Evolutionary conservation across 1,284 basidiomycete genomes (phyloP).

Genomic region (Ustilago xerochloae): DNA sequence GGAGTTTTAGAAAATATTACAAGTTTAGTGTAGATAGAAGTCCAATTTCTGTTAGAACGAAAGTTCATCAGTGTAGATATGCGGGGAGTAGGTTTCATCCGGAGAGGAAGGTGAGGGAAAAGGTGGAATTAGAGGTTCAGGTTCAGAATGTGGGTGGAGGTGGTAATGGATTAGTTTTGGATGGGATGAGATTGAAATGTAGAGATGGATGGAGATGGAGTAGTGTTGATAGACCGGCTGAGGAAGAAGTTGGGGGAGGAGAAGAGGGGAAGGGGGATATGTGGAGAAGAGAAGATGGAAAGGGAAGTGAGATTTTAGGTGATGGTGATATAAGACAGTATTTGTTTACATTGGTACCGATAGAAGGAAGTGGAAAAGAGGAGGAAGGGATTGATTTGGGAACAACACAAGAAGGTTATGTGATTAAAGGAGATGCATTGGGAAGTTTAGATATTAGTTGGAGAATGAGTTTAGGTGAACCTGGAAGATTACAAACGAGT

Average conservation of each 20-base stretch:
- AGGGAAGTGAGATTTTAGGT: constrained; percentile 27
- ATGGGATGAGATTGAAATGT: constrained; percentile 45
- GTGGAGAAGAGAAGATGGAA: constrained; percentile 15
- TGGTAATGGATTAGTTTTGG: constrained; percentile 42
- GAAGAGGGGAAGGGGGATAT: constrained; percentile 15
- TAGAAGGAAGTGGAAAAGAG: neutral
- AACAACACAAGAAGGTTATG: constrained; percentile 3
- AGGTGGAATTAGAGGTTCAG: constrained; percentile 65
- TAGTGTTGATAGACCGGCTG: constrained; percentile 44
- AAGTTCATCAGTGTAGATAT: constrained; percentile 56
- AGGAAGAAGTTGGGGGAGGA: too few relatives aligned
- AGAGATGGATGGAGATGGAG: constrained; percentile 32
- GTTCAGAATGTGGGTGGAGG: constrained; percentile 57
- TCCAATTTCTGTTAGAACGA: constrained; percentile 64
- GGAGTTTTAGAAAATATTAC: constrained; percentile 64
- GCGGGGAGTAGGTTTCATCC: constrained; percentile 32
- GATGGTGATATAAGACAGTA: constrained; percentile 63
- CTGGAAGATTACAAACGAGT: constrained; percentile 50
- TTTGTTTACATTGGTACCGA: constrained; percentile 50
- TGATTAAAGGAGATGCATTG: constrained; percentile 31
- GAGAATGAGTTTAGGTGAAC: constrained; percentile 59
- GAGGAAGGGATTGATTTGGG: constrained; percentile 16
- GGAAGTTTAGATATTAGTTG: constrained; percentile 64
- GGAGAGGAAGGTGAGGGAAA: constrained; percentile 28
- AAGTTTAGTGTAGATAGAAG: constrained; percentile 49